Evolutionary conservation across 257 asterid genomes (phyloP).

Genomic region (Capsicum rhomboideum): DNA sequence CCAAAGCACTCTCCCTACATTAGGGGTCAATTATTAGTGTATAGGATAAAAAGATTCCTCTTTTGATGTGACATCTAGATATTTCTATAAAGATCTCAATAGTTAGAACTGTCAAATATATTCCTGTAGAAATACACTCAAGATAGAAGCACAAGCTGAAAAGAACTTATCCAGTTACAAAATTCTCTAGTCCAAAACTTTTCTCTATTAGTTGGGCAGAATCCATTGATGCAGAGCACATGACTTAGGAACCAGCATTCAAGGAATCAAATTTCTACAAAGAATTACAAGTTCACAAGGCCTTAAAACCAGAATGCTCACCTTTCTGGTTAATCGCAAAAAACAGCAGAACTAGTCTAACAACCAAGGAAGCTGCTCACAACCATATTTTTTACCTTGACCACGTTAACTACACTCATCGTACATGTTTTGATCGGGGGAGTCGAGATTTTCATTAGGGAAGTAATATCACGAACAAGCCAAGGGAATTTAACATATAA

Average conservation of each 20-base stretch:
- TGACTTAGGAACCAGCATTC: neutral
- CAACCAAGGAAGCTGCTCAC: neutral
- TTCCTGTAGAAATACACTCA: slow-evolving; percentile 21
- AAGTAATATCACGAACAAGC: neutral
- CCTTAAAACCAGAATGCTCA: neutral
- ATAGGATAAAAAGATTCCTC: slow-evolving; percentile 52
- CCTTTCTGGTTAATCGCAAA: neutral
- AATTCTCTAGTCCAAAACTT: neutral
- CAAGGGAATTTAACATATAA: neutral
- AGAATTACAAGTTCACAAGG: neutral
- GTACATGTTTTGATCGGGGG: neutral
- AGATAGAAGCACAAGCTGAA: neutral
- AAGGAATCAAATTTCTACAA: neutral
- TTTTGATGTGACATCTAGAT: slow-evolving; percentile 39
- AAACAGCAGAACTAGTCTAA: neutral
- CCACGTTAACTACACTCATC: neutral
- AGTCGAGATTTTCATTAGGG: neutral
- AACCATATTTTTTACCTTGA: neutral
- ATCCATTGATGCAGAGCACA: neutral
- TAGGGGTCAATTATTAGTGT: slow-evolving; percentile 49
- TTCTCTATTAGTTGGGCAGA: neutral
- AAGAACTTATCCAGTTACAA: neutral
- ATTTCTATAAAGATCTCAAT: slow-evolving; percentile 22
- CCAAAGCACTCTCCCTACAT: slow-evolving; percentile 34
- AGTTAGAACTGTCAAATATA: slow-evolving; percentile 14